Conservation (phyloP, 768 basidiomycete genomes). For the Galerina marginata region DNA sequence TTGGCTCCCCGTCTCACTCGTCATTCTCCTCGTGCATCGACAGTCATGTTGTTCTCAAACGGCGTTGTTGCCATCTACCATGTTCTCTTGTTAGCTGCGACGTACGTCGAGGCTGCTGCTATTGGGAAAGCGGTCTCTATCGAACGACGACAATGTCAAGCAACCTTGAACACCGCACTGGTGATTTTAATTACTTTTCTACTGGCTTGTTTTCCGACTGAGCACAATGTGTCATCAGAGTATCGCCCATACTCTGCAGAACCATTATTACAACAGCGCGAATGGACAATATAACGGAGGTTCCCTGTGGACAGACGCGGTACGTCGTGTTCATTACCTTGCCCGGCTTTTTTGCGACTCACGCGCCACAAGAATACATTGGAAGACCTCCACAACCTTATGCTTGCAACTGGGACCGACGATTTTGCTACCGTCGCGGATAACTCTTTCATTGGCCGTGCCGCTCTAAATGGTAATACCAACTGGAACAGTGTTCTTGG, state of each 20-base stretch:
- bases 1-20: background rate
- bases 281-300: slow-evolving; percentile 54
- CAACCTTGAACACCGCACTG: slow-evolving; percentile 24
- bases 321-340: slow-evolving; percentile 26
- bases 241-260: slow-evolving; percentile 40
- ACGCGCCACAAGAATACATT: slow-evolving; percentile 49
- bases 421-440: slow-evolving; percentile 48
- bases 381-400: slow-evolving; percentile 63
- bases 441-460: slow-evolving; percentile 48
- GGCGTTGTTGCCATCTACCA: background rate
- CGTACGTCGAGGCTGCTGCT: background rate
- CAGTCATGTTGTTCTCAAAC: slow-evolving; percentile 2
- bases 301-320: slow-evolving; percentile 61
- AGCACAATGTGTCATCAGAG: slow-evolving; percentile 18
- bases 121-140: background rate
- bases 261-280: slow-evolving; percentile 45
- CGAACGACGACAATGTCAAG: slow-evolving; percentile 13
- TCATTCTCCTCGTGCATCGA: background rate
- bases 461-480: slow-evolving; percentile 43
- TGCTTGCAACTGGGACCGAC: slow-evolving; percentile 53
- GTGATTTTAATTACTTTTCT: slow-evolving; percentile 8
- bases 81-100: background rate
- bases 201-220: background rate
- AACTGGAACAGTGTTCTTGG: slow-evolving; percentile 49
- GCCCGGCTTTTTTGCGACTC: background rate